Conservation (phyloP, 2,329 filamentous ascomycete species). For the Claviceps monticola region DNA sequence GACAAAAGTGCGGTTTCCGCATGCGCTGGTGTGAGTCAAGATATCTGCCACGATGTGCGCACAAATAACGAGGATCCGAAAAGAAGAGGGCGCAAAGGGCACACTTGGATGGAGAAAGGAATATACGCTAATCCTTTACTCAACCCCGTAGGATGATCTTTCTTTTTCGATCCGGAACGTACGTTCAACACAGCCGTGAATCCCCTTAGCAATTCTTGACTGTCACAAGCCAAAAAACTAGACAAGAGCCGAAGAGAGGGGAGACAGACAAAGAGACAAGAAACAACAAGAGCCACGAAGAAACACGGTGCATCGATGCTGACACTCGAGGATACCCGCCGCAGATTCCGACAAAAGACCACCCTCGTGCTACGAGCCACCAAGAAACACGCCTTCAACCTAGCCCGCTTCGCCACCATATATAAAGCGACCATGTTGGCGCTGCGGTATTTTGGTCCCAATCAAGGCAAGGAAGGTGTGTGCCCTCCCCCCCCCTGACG, state of each 20-base stretch:
- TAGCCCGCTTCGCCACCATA: constrained; percentile 78
- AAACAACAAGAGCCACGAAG: background rate
- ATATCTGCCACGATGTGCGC: no score
- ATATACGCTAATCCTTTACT: background rate
- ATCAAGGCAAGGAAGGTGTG: constrained; percentile 44
- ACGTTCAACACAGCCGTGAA: constrained; percentile 20
- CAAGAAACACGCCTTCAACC: constrained; percentile 76
- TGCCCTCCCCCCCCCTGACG: background rate
- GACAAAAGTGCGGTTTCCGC: constrained; percentile 93
- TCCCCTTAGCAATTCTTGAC: background rate
- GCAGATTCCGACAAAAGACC: constrained; percentile 58
- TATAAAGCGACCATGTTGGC: constrained; percentile 77
- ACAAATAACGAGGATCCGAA: no score
- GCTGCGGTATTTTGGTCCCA: constrained; percentile 48
- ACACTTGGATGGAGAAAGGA: background rate
- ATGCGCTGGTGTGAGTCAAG: constrained; percentile 63
- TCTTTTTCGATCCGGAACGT: constrained; percentile 85
- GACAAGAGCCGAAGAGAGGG: background rate
- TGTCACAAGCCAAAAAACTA: background rate
- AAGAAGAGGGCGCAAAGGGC: background rate
- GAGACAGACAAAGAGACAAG: background rate
- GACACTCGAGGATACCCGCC: background rate
- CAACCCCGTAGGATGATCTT: constrained; percentile 64
- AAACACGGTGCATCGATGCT: no score
- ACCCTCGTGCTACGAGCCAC: constrained; percentile 73